phyloP scores from a whole-genome alignment of 805 yeast species.

The Kregervanrija fluxuum region DNA sequence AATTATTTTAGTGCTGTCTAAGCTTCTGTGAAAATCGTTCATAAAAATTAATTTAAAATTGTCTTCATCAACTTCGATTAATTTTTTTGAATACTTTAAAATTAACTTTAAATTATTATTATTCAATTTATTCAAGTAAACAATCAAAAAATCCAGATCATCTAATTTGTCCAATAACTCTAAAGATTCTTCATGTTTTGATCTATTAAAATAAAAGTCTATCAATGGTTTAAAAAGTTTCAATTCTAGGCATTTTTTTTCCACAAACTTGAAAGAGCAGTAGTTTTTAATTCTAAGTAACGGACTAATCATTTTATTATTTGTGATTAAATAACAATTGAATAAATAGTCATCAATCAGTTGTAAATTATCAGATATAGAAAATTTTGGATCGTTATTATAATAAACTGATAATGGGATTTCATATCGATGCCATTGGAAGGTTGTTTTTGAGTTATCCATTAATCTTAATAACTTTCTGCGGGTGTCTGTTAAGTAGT shows the following conservation, averaged over 20 bases:
- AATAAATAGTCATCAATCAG: conserved; percentile 75
- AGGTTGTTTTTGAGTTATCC: conserved; percentile 28
- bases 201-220: conserved; percentile 66
- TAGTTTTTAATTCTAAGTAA: conserved; percentile 67
- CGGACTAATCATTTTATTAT: conserved; percentile 74
- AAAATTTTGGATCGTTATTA: conserved; percentile 7
- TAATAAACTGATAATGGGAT: conserved; percentile 35
- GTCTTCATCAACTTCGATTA: conserved; percentile 32
- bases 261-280: conserved; percentile 63
- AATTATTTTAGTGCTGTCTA: conserved; percentile 47
- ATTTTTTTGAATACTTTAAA: conserved; percentile 49
- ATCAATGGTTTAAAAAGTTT: conserved; percentile 59
- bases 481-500: conserved; percentile 46
- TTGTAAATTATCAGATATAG: conserved; percentile 28
- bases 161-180: conserved; percentile 39
- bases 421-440: conserved; percentile 40
- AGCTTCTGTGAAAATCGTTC: conserved; percentile 52
- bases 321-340: conserved; percentile 60
- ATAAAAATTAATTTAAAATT: conserved; percentile 49
- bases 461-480: conserved; percentile 38
- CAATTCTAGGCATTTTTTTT: conserved; percentile 39
- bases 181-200: conserved; percentile 60
- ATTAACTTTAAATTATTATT: conserved; percentile 44
- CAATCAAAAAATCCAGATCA: conserved; percentile 1
- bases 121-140: conserved; percentile 49